Evolutionary conservation across 495 filamentous ascomycete genomes (phyloP), one percentile per base, ranked within the genome.

Genomic region (Penicillium macrosclerotiorum): DNA sequence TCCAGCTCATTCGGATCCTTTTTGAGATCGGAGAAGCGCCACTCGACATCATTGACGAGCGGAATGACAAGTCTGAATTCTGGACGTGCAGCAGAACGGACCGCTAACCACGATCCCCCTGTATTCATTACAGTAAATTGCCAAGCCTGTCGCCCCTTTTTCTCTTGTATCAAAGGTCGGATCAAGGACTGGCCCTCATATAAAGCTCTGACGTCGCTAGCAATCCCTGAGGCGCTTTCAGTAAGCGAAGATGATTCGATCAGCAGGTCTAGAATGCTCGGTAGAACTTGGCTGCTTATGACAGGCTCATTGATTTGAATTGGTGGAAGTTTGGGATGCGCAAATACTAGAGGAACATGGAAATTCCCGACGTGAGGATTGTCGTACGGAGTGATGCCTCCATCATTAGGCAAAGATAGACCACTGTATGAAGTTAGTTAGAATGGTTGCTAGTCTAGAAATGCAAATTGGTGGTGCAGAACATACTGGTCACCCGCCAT

Each of bases 81-180:
- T 0, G 69, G 67, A 6, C 55, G 49, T 1, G 62, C 65, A 5
- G 72, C 69, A 6, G 70, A 74, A 3, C 69, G 68, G 9, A 75
- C 62, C 5, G 66, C 63, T 1, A 78, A 58, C 60, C 68, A 65
- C 1, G 71, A 63, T 1, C 73, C 71, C n/a, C 74, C 74, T 0
- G 74, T 73, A 49, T 77, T 77, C 55, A 77, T 70, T 40, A 75
- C 71, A 22, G 67, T 72, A 49, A 75, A 75, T 42, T 76, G 72
- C 73, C 72, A 77, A 39, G 67, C 57, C 42, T 69, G 57, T 14
- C 64, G 62, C 36, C 68, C 69, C 29, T 68, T 52, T 41, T 62
- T 39, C 23, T 67, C 52, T 22, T 45, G 55, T 25, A 60, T 47
- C 26, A 64, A 49, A 2, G 62, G 54, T 5, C 73, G 72, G 53